phyloP scores from a whole-genome alignment of 1,139 yeast genomes.

The Kazachstania sp. region DNA sequence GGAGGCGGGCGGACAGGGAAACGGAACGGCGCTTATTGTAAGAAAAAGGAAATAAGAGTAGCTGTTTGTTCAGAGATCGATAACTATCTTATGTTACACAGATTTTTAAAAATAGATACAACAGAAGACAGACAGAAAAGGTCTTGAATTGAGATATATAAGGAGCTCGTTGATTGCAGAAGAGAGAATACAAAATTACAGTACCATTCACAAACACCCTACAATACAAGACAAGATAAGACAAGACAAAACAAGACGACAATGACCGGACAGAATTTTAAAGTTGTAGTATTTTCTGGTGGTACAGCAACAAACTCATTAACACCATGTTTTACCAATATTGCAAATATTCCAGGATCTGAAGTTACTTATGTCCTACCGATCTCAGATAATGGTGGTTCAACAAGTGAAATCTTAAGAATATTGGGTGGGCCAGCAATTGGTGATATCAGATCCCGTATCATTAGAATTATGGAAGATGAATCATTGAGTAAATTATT shows the following conservation, averaged over 20 bases:
- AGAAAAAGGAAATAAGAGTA: no score
- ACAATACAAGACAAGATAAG: no score
- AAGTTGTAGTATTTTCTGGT: slow-evolving; percentile 50
- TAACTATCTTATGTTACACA: no score
- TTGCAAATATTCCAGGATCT: slow-evolving; percentile 30
- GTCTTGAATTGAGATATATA: not conserved
- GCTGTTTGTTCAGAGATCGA: no score
- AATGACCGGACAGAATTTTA: slow-evolving; percentile 14
- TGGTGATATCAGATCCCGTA: slow-evolving; percentile 80
- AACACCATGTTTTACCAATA: slow-evolving; percentile 42
- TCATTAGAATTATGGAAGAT: slow-evolving; percentile 55
- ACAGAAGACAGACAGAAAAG: no score
- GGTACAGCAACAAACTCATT: slow-evolving; percentile 71
- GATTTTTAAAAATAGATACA: no score
- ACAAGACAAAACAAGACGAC: no score
- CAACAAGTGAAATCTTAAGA: slow-evolving; percentile 82
- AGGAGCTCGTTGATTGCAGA: not conserved
- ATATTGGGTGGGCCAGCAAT: slow-evolving; percentile 93
- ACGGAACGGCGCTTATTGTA: no score
- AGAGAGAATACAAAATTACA: no score
- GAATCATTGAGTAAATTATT: slow-evolving; percentile 40
- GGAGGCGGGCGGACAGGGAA: no score
- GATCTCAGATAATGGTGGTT: slow-evolving; percentile 89
- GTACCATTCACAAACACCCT: no score
- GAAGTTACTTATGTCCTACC: slow-evolving; percentile 64